Evolutionary conservation across 2,329 filamentous ascomycete genomes (phyloP), one percentile per base, ranked within the genome.

Genomic region (Talaromyces atroroseus): DNA sequence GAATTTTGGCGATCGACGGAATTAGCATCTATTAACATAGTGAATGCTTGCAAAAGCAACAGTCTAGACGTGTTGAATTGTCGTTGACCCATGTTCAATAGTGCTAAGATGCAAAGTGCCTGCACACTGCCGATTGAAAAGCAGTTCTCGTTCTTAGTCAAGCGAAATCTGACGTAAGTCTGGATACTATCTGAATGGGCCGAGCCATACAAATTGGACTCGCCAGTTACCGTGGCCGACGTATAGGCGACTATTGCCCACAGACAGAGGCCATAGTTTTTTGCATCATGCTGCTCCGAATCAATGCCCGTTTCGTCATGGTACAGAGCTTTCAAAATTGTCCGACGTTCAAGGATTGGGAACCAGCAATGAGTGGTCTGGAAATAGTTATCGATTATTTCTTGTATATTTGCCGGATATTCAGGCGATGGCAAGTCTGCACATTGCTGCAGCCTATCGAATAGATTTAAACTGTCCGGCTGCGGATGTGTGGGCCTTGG

Each of bases 291-390:
- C 6, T 40, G 34, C 6, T 52, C 48, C n/a, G 44, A 1, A n/a
- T 24, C 40, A 40, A 48, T 42, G 36, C 82, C 81, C 1, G 83
- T 79, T 60, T 84, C 77, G 23, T 76, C 67, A 68, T n/a, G 77
- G 68, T 65, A 49, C 63, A 78, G 56, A 65, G 71, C 24, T 24
- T 79, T 79, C 29, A 86, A 73, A 4, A 89, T 74, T 44, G 80
- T 78, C 49, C 86, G 81, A 60, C 85, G 87, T 60, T 90, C 85
- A 11, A 87, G 76, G 24, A 92, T 84, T 0, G 88, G 88, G 24
- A 92, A 78, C 88, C 88, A 92, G 53, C 81, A 84, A 66, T 91
- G 86, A 0, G 85, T 89, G 63, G 89, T 89, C 1, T 86, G 82
- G 58, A 89, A 88, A 66, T 90, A 91, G 4, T 87, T 78, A 61